These are phyloP conservation scores for Talaromyces sp. DNA, from an alignment of 2,329 filamentous ascomycete genomes.

Conservation along the genomic window DNA sequence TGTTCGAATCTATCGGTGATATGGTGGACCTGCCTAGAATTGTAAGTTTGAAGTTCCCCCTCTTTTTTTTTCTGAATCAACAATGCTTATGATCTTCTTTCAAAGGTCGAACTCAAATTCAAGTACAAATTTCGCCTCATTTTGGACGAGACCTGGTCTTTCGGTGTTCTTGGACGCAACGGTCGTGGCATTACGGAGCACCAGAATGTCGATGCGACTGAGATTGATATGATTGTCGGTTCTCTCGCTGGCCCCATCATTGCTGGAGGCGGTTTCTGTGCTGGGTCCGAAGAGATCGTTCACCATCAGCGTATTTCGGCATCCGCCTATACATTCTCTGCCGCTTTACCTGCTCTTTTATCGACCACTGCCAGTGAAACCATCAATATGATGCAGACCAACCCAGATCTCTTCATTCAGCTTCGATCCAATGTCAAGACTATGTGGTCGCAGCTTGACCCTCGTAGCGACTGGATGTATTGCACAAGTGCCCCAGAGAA, in stretches of 20 bases:
- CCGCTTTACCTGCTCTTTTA: slow-evolving; percentile 86
- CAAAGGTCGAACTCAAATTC: slow-evolving; percentile 81
- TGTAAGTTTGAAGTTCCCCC: slow-evolving; percentile 48
- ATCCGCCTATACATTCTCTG: slow-evolving; percentile 91
- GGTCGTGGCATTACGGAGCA: slow-evolving; percentile 92
- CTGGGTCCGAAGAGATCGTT: slow-evolving; percentile 84
- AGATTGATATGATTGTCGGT: slow-evolving; percentile 96
- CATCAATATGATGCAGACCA: slow-evolving; percentile 77
- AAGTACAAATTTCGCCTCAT: slow-evolving; percentile 98
- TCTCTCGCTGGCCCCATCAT: slow-evolving; percentile 86
- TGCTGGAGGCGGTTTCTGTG: slow-evolving; percentile 93
- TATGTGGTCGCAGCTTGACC: slow-evolving; percentile 84
- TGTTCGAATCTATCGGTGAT: slow-evolving; percentile 90
- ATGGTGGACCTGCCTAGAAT: slow-evolving; percentile 80
- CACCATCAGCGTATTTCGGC: slow-evolving; percentile 94
- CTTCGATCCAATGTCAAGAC: slow-evolving; percentile 82
- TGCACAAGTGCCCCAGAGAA: slow-evolving; percentile 81
- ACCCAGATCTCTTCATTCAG: slow-evolving; percentile 73
- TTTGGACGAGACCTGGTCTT: slow-evolving; percentile 96
- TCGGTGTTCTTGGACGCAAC: slow-evolving; percentile 86
- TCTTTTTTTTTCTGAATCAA: neutral
- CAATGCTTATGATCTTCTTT: slow-evolving; percentile 14
- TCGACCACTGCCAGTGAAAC: slow-evolving; percentile 96
- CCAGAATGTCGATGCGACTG: slow-evolving; percentile 88
- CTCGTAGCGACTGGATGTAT: slow-evolving; percentile 85